Base-by-base conservation (phyloP, 768 basidiomycete species). In the Hericium erinaceus region DNA sequence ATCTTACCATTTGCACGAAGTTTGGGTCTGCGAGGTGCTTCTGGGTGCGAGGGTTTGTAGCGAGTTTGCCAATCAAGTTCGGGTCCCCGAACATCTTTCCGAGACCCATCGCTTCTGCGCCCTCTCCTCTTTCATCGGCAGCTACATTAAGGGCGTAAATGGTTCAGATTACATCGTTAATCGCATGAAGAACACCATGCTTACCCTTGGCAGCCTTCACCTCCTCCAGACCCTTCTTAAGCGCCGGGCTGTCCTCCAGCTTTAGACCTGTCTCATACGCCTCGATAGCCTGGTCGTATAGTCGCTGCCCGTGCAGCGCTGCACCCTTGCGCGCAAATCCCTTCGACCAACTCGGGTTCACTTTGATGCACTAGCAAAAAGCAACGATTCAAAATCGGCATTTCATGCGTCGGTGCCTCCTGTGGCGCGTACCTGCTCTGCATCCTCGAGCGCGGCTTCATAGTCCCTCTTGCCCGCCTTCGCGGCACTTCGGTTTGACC, bases 251-350 rank as follows among this genome's bases (percentile, higher is more conserved):
- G 64, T 89, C 88, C 69, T 95, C 95, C 53, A 86, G 69, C 65
- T 87, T 82, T 44, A 97, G 75, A 18, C 94, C 95, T 26, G 74
- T 73, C 66, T 95, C 84, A 71, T 95, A 95, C 8, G 87, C 83
- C 56, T 80, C 76, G 62, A 95, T 87, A 7, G 93, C 93, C 15
- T 94, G 91, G 58, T 85, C 87, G 65, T 82, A 95, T 68, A 79
- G 76, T 58, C 78, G 77, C 39, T 82, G 76, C 37, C 95, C 95
- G 66, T 97, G 95, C 59, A 97, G 73, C 26, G 95, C 95, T 52
- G 95, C 94, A 49, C 95, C 95, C 68, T 93, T 93, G 57, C 95
- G 82, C 15, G 86, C 87, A 73, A 87, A 92, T 6, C 94, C 93
- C 69, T 98, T 98, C 26, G 85, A 75, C 89, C 95, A 97, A 1